phyloP scores from a whole-genome alignment of 2,329 filamentous ascomycete genomes.

The Cladophialophora immunda region DNA sequence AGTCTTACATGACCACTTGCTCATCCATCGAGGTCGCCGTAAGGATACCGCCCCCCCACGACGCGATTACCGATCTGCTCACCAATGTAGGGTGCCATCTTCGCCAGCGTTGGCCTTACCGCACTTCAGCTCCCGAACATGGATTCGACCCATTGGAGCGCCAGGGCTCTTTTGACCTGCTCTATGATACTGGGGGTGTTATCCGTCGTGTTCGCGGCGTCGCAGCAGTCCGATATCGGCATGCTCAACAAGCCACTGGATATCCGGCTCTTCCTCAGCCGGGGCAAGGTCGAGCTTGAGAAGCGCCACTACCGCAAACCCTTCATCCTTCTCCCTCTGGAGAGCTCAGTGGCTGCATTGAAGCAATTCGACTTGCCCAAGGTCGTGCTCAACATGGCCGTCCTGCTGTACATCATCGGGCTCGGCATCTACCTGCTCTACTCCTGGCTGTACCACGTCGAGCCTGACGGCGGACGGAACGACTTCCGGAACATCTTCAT shows the following conservation, averaged over 20 bases:
- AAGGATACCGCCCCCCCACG: background rate
- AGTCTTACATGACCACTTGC: constrained; percentile 21
- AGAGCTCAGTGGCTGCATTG: constrained; percentile 23
- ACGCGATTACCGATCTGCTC: background rate
- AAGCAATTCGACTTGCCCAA: constrained; percentile 22
- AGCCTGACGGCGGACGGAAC: background rate
- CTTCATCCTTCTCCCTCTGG: constrained; percentile 19
- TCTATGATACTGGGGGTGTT: constrained; percentile 28
- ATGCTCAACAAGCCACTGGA: constrained; percentile 24
- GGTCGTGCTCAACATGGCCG: constrained; percentile 22
- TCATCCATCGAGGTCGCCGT: constrained; percentile 23
- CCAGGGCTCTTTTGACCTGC: constrained; percentile 16
- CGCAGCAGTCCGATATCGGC: constrained; percentile 20
- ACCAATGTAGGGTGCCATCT: constrained; percentile 25
- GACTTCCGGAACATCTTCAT: constrained; percentile 29
- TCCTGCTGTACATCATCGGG: constrained; percentile 23
- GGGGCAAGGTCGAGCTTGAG: constrained; percentile 20
- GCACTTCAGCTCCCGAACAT: constrained; percentile 29
- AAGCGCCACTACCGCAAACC: constrained; percentile 13
- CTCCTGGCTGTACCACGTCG: constrained; percentile 25
- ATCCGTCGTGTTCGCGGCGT: constrained; percentile 23
- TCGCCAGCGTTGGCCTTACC: constrained; percentile 29
- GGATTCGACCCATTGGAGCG: constrained; percentile 27
- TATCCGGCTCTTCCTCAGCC: constrained; percentile 27
- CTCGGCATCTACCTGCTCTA: constrained; percentile 27